Evolutionary conservation across 257 asterid species (phyloP).

Genomic region (Cynanchum wilfordii): DNA sequence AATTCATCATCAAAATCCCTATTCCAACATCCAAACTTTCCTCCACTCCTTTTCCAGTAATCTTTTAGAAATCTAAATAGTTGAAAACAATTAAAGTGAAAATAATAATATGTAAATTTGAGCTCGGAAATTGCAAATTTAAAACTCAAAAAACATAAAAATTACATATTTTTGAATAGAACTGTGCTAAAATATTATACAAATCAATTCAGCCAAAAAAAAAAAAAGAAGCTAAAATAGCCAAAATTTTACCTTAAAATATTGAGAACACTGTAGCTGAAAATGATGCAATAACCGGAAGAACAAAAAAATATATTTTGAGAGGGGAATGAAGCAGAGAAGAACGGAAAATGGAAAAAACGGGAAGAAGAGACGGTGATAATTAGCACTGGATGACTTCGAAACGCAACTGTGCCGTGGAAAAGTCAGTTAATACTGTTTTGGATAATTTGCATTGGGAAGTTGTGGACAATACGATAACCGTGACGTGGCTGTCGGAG

Average conservation of each 20-base stretch:
- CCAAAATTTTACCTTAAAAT: background rate
- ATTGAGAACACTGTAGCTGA: background rate
- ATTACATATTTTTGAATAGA: background rate
- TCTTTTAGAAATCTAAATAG: no score
- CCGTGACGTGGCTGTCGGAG: slow-evolving; percentile 18
- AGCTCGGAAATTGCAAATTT: background rate
- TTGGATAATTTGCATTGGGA: slow-evolving; percentile 14
- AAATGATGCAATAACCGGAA: background rate
- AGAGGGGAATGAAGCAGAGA: background rate
- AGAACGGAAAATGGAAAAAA: background rate
- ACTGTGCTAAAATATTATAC: background rate
- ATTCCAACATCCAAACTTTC: background rate
- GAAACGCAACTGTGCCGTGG: background rate
- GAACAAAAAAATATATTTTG: background rate
- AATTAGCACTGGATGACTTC: background rate
- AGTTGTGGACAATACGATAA: background rate
- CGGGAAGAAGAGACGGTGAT: background rate
- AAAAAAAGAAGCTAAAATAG: background rate
- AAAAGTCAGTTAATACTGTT: slow-evolving; percentile 9
- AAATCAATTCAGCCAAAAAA: background rate
- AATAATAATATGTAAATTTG: background rate
- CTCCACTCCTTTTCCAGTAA: no score
- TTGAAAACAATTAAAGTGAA: no score
- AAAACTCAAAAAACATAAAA: background rate
- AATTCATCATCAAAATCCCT: background rate